Evolutionary conservation across 140 eudicot genomes (phyloP), one percentile per base, ranked within the genome.

Genomic region (Anethum foeniculum): DNA sequence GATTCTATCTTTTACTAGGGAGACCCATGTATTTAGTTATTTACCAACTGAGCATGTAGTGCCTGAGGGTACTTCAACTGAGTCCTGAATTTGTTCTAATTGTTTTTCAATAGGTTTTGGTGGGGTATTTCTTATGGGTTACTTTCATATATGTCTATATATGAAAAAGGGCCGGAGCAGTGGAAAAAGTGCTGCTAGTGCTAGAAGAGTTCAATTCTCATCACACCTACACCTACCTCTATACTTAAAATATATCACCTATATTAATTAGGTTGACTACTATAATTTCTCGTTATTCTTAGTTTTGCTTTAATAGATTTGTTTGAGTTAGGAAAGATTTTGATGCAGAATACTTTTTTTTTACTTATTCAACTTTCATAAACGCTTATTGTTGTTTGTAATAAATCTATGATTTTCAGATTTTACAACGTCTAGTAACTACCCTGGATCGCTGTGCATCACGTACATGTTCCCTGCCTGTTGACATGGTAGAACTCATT

Each of bases 371-470:
- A 76, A 8, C 19, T 21, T 76, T 11, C 0, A n/a, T 39, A n/a
- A 27, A 41, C 21, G 6, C 69, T 27, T 79, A 67, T 79, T 30
- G 34, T 36, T 23, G 8, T 48, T 28, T 39, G 41, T 36, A 47
- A 36, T 47, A 13, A 34, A 38, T 44, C 82, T 36, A 11, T 56
- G 49, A 80, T 68, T 25, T 65, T 54, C 98, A 96, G 99, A 91
- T 93, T 75, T 79, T 96, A 82, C 86, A 85, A 58, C 86, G 99
- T 80, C 76, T 96, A 71, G 86, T 96, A 83, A 83, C 82, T 73
- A 96, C 98, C 76, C 88, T 96, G 83, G 99, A 96, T 75, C 96
- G 96, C 25, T 96, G 99, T 88, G 99, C 99, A 78, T 96, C 99
- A 27, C 97, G 99, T 52, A 96, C 98, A 69, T 91, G 91, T 87